Percentiles rank a stretch among this genome's conserved stretches.
Conservation (phyloP, 768 basidiomycete species). For the Lactarius tabidus region DNA sequence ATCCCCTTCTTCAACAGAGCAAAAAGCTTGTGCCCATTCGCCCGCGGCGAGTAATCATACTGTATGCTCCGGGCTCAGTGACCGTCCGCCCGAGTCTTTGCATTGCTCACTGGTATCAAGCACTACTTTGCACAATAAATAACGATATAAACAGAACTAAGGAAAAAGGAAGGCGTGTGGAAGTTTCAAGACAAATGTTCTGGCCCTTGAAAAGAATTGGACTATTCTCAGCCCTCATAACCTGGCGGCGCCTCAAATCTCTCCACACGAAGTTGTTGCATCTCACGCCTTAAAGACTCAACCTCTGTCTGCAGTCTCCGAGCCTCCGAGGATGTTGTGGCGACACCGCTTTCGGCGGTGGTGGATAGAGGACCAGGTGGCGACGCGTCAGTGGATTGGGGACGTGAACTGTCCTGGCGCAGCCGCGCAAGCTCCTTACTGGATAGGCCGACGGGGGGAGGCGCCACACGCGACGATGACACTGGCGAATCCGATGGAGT, state of each 20-base stretch:
- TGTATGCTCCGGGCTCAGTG: constrained; percentile 72
- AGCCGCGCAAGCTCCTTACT: constrained; percentile 16
- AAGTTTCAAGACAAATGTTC: no score
- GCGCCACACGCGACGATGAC: not conserved
- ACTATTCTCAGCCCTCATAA: constrained; percentile 15
- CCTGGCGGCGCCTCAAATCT: constrained; percentile 29
- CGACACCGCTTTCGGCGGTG: not conserved
- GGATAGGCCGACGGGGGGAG: constrained; percentile 1
- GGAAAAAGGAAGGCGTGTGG: no score
- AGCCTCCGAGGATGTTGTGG: not conserved
- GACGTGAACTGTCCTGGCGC: not conserved
- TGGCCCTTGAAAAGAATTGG: no score
- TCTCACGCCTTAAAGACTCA: constrained; percentile 30
- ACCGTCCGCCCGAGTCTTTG: constrained; percentile 68
- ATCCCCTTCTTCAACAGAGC: constrained; percentile 59
- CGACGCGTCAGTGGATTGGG: not conserved
- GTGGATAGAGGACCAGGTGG: not conserved
- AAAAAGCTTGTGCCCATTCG: constrained; percentile 80
- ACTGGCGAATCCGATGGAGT: not conserved
- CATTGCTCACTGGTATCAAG: no score
- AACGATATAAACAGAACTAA: no score
- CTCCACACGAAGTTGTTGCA: constrained; percentile 27
- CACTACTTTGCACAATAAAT: no score
- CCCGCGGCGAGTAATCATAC: constrained; percentile 62
- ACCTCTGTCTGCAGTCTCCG: constrained; percentile 27